Percentiles rank a stretch among this genome's conserved stretches.
phyloP scores from a whole-genome alignment of 495 filamentous ascomycete genomes.

The Penicillium samsonianum region DNA sequence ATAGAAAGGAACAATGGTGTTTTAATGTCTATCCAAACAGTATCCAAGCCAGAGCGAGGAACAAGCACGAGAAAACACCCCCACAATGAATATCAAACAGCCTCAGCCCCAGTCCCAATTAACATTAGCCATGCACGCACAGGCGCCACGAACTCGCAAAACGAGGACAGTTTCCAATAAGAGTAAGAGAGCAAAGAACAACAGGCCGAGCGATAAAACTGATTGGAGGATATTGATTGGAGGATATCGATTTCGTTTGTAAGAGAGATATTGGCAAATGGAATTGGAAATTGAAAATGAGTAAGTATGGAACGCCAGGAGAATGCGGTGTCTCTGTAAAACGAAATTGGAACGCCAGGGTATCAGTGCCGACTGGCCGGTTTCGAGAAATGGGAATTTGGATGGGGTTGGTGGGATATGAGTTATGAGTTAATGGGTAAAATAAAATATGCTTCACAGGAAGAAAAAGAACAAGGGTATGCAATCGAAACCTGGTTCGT shows the following conservation, averaged over 20 bases:
- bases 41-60: neutral
- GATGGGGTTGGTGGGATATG: neutral
- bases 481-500: neutral
- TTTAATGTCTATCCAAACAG: neutral
- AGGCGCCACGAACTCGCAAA: neutral
- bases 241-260: constrained; percentile 4
- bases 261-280: neutral
- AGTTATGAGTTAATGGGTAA: neutral
- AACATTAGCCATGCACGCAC: neutral
- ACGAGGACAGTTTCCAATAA: neutral
- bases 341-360: constrained; percentile 11
- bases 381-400: constrained; percentile 1
- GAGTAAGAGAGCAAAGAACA: neutral
- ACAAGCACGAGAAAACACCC: neutral
- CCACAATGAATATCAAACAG: neutral
- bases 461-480: constrained; percentile 5
- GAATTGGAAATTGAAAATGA: neutral
- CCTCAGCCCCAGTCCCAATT: neutral
- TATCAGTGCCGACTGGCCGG: constrained; percentile 11
- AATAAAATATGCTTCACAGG: neutral
- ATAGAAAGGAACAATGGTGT: neutral
- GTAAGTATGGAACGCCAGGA: constrained; percentile 14
- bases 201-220: neutral
- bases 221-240: neutral
- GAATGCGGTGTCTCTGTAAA: neutral